phyloP scores from a whole-genome alignment of 148 eudicot species.

The Linanthus parryae region DNA sequence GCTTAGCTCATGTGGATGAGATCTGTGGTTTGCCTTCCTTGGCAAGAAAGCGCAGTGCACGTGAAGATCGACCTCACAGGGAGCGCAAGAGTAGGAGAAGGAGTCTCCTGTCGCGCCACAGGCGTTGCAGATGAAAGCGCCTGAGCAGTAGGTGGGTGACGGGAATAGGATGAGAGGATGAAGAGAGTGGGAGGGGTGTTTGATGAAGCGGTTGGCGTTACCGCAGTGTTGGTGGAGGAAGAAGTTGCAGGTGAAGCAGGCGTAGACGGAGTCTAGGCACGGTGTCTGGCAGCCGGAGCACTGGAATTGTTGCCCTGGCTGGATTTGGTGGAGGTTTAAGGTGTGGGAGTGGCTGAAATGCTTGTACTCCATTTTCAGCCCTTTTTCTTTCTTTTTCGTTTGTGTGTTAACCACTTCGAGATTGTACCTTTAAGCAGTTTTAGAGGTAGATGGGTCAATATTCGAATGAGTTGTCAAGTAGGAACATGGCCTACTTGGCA shows the following conservation, averaged over 20 bases:
- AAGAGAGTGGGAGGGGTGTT: conserved; percentile 24
- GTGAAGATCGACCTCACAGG: conserved; percentile 40
- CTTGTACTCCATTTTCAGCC: conserved; percentile 22
- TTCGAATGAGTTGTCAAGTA: not conserved
- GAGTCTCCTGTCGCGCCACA: conserved; percentile 24
- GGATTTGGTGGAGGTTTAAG: conserved; percentile 20
- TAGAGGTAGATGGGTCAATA: not conserved
- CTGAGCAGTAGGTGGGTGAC: conserved; percentile 27
- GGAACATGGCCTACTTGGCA: conserved; percentile 6
- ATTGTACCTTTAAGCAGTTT: not conserved
- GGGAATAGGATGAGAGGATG: conserved; percentile 40
- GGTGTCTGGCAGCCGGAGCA: conserved; percentile 31
- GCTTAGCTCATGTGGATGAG: conserved; percentile 25
- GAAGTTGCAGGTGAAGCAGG: conserved; percentile 34
- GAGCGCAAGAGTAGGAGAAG: conserved; percentile 31
- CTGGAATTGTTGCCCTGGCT: conserved; percentile 17
- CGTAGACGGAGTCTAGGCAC: conserved; percentile 16
- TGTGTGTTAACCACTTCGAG: not conserved
- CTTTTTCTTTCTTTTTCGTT: conserved; percentile 5
- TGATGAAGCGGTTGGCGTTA: conserved; percentile 28
- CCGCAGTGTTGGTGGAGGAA: conserved; percentile 41
- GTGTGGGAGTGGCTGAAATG: conserved; percentile 40
- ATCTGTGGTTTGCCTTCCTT: conserved; percentile 13
- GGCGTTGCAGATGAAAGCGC: conserved; percentile 30
- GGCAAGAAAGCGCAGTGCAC: conserved; percentile 37